Base-by-base conservation (phyloP, 2,329 filamentous ascomycete species). In the Grosmannia clavigera region DNA sequence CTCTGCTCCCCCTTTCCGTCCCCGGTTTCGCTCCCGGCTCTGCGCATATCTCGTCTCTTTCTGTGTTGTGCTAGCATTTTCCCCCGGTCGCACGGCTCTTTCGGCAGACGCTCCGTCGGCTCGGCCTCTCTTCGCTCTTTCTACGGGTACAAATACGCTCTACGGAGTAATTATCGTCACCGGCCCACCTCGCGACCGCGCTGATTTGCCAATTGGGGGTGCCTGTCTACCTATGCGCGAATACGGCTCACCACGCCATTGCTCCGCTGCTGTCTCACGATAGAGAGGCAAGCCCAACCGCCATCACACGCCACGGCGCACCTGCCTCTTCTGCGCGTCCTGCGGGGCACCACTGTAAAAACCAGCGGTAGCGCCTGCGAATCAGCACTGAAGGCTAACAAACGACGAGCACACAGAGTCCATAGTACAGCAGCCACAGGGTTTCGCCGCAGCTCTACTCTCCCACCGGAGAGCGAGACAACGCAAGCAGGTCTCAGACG, bases 111-210 rank as follows among this genome's bases (percentile, higher is more conserved):
- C 9, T 14, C 14, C 31, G 25, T 19, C 60, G 52, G 51, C 25
- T 63, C 60, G 62, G 62, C 56, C 62, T 33, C 58, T 50, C 57
- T 60, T 63, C 62, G 60, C 62, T 61, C 55, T 43, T 60, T 58
- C 58, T 58, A 25, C 31, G 6, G 33, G 33, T 35, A 35, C 33
- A 9, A 35, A 9, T 10, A 35, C 33, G 33, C 10, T 27, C 22
- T 53, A 22, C 22, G 22, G 22, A 22, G 22, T 22, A 35, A 12
- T 22, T n/a, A 16, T 35, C 22, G 19, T 14, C 11, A 6, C 31
- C 16, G 56, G 29, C 60, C 60, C 60, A 61, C 56, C 54, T 35
- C 35, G 19, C 59, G 35, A 25, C 40, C 38, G 46, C 60, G 48
- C 50, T 56, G 58, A 57, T 61, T 60, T 56, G 55, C 58, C 58